A percentile compares a stretch with the other conserved stretches of the same genome.
phyloP scores from a whole-genome alignment of 1,284 basidiomycete species.

The Ustilago vetiveriae region DNA sequence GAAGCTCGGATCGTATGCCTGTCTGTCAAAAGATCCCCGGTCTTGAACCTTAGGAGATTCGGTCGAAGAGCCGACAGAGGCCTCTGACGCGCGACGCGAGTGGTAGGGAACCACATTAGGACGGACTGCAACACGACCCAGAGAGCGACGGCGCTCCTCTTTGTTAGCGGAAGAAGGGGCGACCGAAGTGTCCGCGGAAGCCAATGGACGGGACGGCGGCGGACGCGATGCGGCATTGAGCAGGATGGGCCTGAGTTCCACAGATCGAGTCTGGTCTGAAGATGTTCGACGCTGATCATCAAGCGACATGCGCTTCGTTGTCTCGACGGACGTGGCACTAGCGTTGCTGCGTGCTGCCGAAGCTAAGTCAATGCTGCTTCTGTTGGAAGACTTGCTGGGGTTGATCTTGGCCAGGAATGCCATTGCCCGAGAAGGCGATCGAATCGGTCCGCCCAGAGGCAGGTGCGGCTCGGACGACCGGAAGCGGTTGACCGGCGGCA shows the following conservation, averaged over 20 bases:
- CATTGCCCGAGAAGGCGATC: slow-evolving; percentile 24
- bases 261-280: slow-evolving; percentile 26
- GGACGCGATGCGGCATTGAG: slow-evolving; percentile 25
- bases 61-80: slow-evolving; percentile 26
- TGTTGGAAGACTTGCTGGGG: slow-evolving; percentile 14
- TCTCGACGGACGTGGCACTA: background rate
- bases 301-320: slow-evolving; percentile 10
- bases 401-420: slow-evolving; percentile 38
- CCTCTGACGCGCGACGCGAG: slow-evolving; percentile 31
- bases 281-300: slow-evolving; percentile 23
- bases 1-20: slow-evolving; percentile 15
- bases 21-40: slow-evolving; percentile 27
- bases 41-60: slow-evolving; percentile 12
- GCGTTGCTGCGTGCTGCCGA: background rate
- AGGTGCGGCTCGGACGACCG: slow-evolving; percentile 16
- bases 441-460: slow-evolving; percentile 3
- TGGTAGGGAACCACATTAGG: slow-evolving; percentile 40
- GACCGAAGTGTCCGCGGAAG: too few relatives aligned
- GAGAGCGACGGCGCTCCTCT: slow-evolving; percentile 22
- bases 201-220: too few relatives aligned
- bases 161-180: background rate
- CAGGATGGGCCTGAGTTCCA: slow-evolving; percentile 40
- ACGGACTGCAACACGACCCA: slow-evolving; percentile 22
- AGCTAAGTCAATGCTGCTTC: slow-evolving; percentile 28
- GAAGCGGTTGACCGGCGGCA: slow-evolving; percentile 13